phyloP scores from a whole-genome alignment of 1,139 yeast species.

The Saccharomyces hybrid region DNA sequence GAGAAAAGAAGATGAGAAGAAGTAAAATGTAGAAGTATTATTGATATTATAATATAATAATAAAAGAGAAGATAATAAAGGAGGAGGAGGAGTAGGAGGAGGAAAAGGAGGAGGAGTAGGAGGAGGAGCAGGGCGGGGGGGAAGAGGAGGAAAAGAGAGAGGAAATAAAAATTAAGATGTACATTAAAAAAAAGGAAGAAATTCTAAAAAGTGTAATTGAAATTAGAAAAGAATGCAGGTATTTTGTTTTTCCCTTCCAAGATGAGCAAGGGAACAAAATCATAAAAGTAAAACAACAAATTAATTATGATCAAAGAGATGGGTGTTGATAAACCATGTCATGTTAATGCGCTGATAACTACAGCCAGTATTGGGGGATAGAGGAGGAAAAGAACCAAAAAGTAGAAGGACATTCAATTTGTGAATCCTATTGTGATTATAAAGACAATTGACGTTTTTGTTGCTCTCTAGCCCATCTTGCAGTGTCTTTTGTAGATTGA shows the following conservation, averaged over 20 bases:
- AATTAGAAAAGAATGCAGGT: constrained; percentile 2
- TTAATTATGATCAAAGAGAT: constrained; percentile 1
- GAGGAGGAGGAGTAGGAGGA: constrained; percentile 9
- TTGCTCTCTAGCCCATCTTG: constrained; percentile 92
- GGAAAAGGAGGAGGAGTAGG: constrained; percentile 14
- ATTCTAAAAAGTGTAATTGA: constrained; percentile 1
- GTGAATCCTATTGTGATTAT: constrained; percentile 9
- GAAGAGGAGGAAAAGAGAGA: constrained; percentile 12
- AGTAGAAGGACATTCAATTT: neutral
- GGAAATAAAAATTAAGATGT: constrained; percentile 12
- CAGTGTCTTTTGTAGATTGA: constrained; percentile 71
- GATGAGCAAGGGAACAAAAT: neutral
- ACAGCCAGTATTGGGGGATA: neutral
- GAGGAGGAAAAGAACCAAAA: neutral
- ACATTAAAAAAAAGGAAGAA: constrained; percentile 6
- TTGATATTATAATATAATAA: constrained; percentile 12
- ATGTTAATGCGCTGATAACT: neutral
- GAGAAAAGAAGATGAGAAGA: constrained; percentile 11
- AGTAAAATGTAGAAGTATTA: constrained; percentile 7
- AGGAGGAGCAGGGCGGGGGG: constrained; percentile 9
- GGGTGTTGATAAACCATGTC: neutral
- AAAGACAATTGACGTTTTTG: constrained; percentile 34
- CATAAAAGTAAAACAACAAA: neutral
- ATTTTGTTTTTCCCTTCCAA: neutral
- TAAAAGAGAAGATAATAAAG: constrained; percentile 12